Evolutionary conservation across 2,329 filamentous ascomycete species (phyloP).

Genomic region (Aspergillus cejpii): DNA sequence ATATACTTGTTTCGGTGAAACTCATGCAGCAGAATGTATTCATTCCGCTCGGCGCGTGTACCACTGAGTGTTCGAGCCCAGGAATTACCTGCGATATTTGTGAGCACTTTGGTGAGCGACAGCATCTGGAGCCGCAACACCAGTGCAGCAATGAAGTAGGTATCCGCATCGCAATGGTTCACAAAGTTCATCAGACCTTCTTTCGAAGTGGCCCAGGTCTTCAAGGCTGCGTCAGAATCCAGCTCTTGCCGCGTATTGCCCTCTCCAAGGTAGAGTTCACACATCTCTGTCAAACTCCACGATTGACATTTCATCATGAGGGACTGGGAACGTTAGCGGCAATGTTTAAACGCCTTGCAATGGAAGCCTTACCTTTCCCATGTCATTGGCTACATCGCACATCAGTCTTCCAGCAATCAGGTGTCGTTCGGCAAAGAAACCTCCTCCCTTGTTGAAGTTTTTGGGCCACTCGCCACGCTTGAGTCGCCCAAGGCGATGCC

Average conservation of each 20-base stretch:
- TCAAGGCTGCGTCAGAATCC: slow-evolving; percentile 79
- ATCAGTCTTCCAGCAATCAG: slow-evolving; percentile 81
- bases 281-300: slow-evolving; percentile 98
- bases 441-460: slow-evolving; percentile 75
- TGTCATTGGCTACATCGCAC: slow-evolving; percentile 91
- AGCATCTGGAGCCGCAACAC: slow-evolving; percentile 86
- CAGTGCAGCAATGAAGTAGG: slow-evolving; percentile 88
- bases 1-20: slow-evolving; percentile 97
- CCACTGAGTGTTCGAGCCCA: slow-evolving; percentile 95
- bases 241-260: slow-evolving; percentile 70
- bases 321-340: slow-evolving; percentile 47
- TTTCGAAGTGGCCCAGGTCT: slow-evolving; percentile 75
- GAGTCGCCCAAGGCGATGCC: slow-evolving; percentile 86
- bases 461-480: slow-evolving; percentile 80
- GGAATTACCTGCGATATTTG: slow-evolving; percentile 93
- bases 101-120: slow-evolving; percentile 87
- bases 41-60: slow-evolving; percentile 93
- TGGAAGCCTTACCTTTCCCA: slow-evolving; percentile 59
- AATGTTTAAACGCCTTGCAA: background rate
- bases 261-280: slow-evolving; percentile 73
- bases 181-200: slow-evolving; percentile 89
- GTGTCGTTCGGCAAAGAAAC: slow-evolving; percentile 88
- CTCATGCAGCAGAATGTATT: slow-evolving; percentile 97
- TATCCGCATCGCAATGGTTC: slow-evolving; percentile 89
- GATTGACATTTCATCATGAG: slow-evolving; percentile 96